phyloP scores from a whole-genome alignment of 495 filamentous ascomycete species.

The Penicillium turbatum region DNA sequence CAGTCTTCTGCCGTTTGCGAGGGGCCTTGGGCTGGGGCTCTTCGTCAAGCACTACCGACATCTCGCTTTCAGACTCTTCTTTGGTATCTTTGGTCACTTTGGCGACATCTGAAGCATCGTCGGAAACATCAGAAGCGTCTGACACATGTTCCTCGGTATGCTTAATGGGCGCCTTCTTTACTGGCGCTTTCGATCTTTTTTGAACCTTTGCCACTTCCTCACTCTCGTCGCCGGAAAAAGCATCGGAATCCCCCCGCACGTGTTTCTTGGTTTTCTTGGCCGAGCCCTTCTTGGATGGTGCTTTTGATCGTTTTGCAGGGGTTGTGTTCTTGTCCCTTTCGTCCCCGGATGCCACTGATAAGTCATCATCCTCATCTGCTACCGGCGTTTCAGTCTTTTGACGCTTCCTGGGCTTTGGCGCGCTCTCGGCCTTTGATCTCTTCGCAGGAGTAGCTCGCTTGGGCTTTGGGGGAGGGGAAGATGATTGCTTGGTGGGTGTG shows the following conservation, averaged over 20 bases:
- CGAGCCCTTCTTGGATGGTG: conserved; percentile 23
- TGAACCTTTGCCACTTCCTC: conserved; percentile 27
- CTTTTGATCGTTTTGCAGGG: conserved; percentile 20
- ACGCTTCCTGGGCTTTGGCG: conserved; percentile 31
- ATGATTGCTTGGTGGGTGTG: conserved; percentile 7
- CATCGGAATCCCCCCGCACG: conserved; percentile 14
- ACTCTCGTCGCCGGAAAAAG: conserved; percentile 10
- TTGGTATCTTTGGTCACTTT: conserved; percentile 30
- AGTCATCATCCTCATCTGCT: conserved; percentile 25
- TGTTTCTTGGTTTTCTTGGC: conserved; percentile 28
- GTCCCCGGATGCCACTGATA: conserved; percentile 10
- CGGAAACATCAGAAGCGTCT: conserved; percentile 18
- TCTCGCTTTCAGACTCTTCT: conserved; percentile 68
- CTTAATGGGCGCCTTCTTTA: conserved; percentile 29
- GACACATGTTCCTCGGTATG: conserved; percentile 22
- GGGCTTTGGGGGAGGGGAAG: conserved; percentile 19
- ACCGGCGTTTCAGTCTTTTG: conserved; percentile 33
- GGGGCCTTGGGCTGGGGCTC: conserved; percentile 55
- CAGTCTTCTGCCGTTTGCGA: conserved; percentile 41
- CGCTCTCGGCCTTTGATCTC: conserved; percentile 20
- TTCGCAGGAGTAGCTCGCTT: conserved; percentile 25
- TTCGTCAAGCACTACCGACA: conserved; percentile 74
- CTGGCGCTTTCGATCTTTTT: conserved; percentile 14
- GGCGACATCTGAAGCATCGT: conserved; percentile 16
- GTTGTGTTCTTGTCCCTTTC: conserved; percentile 24